Percentiles rank a stretch among this genome's conserved stretches.
These are phyloP conservation scores for Primulina eburnea DNA, from an alignment of 257 asterid genomes.

Conservation along the genomic window DNA sequence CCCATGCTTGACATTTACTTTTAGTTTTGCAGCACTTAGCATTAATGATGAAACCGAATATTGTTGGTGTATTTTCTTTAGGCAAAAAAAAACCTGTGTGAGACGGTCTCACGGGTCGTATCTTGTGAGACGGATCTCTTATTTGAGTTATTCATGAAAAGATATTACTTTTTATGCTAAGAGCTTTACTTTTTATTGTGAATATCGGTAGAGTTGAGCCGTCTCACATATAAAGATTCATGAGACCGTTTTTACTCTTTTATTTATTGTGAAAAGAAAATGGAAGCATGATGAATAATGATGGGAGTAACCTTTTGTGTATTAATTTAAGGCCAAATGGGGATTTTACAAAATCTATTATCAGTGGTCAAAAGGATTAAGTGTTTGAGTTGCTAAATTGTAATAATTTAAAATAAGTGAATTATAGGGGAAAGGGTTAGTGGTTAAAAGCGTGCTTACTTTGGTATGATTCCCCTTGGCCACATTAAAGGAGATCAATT, in stretches of 20 bases:
- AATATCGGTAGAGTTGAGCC: too few species aligned
- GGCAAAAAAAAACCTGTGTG: too few species aligned
- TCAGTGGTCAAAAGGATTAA: too few species aligned
- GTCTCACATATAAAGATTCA: too few species aligned
- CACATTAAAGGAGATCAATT: conserved; percentile 44
- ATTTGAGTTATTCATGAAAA: too few species aligned
- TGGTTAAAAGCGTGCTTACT: conserved; percentile 48
- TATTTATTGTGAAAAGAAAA: background rate
- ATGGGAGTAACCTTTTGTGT: background rate
- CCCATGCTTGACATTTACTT: background rate
- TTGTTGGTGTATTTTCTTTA: background rate
- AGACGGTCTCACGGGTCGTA: too few species aligned
- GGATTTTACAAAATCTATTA: too few species aligned
- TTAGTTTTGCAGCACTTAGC: background rate
- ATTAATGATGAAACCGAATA: background rate
- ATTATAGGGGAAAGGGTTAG: background rate
- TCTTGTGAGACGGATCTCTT: too few species aligned
- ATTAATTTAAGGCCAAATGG: too few species aligned
- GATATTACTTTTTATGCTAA: too few species aligned
- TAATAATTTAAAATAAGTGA: background rate
- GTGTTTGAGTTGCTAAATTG: background rate
- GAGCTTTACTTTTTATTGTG: too few species aligned
- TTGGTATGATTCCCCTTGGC: conserved; percentile 38
- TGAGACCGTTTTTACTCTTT: too few species aligned
- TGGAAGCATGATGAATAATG: background rate